Evolutionary conservation across 495 filamentous ascomycete genomes (phyloP).

Genomic region (Parmelia sp.): DNA sequence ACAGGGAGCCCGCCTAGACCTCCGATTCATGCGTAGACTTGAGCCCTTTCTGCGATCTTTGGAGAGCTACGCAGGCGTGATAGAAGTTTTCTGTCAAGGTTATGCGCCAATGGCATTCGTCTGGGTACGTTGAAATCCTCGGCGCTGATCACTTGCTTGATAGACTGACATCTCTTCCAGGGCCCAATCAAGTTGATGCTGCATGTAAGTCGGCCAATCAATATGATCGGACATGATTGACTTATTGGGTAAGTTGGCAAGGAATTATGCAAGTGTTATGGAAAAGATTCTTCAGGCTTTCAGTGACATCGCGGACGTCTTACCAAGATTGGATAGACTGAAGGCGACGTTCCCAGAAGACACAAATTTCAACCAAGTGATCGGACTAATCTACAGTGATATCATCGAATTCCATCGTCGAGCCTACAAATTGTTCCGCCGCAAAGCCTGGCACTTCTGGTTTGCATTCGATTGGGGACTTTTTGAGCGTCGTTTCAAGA

Average conservation of each 20-base stretch:
- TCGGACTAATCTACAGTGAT: slow-evolving; percentile 39
- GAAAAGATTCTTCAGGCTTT: slow-evolving; percentile 39
- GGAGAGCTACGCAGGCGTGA: slow-evolving; percentile 33
- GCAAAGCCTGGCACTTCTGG: slow-evolving; percentile 29
- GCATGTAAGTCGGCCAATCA: slow-evolving; percentile 22
- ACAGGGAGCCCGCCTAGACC: slow-evolving; percentile 29
- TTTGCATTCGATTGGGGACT: slow-evolving; percentile 35
- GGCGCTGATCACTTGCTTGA: neutral
- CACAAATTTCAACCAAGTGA: slow-evolving; percentile 32
- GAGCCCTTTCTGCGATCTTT: slow-evolving; percentile 35
- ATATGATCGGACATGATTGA: neutral
- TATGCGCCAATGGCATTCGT: slow-evolving; percentile 40
- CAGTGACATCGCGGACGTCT: slow-evolving; percentile 32
- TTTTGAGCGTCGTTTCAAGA: slow-evolving; percentile 36
- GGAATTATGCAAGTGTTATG: slow-evolving; percentile 35
- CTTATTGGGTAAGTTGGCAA: slow-evolving; percentile 25
- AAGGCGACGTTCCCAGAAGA: slow-evolving; percentile 27
- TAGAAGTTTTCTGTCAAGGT: slow-evolving; percentile 42
- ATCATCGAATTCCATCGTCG: slow-evolving; percentile 40
- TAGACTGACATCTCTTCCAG: neutral
- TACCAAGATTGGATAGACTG: slow-evolving; percentile 34
- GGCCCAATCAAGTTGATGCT: slow-evolving; percentile 40
- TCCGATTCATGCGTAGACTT: slow-evolving; percentile 39
- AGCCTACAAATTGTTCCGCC: slow-evolving; percentile 40
- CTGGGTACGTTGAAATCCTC: slow-evolving; percentile 25